Evolutionary conservation across 495 filamentous ascomycete genomes (phyloP).

Genomic region (Penicillium manginii): DNA sequence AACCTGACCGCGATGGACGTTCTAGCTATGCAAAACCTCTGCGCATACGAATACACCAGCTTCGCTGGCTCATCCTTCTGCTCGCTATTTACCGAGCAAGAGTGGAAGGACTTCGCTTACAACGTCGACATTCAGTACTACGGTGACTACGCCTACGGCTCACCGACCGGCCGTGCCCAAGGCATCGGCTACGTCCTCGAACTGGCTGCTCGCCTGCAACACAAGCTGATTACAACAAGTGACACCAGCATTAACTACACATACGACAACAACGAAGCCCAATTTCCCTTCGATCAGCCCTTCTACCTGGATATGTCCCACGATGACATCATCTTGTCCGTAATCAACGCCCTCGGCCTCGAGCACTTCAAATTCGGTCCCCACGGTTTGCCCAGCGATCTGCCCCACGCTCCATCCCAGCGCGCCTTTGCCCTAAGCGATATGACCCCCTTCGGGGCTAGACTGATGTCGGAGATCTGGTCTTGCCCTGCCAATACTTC

Average conservation of each 20-base stretch:
- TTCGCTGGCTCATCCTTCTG: constrained; percentile 48
- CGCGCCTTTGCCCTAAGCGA: constrained; percentile 30
- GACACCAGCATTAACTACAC: constrained; percentile 63
- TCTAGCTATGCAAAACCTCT: constrained; percentile 56
- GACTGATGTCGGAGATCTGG: constrained; percentile 65
- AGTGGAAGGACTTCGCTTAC: constrained; percentile 60
- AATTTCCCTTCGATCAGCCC: constrained; percentile 55
- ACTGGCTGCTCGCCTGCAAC: constrained; percentile 58
- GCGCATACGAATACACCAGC: constrained; percentile 38
- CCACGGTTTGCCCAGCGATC: constrained; percentile 44
- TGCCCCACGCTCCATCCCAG: constrained; percentile 45
- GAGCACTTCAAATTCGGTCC: constrained; percentile 28
- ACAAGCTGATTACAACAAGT: constrained; percentile 53
- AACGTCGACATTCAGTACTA: constrained; percentile 62
- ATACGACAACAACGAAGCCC: constrained; percentile 47
- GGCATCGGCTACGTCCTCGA: constrained; percentile 68
- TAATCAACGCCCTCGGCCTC: constrained; percentile 54
- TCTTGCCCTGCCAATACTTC: constrained; percentile 26
- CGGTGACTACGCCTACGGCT: constrained; percentile 58
- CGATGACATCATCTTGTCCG: constrained; percentile 45
- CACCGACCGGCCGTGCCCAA: constrained; percentile 62
- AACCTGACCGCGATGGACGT: constrained; percentile 54
- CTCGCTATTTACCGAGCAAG: constrained; percentile 57
- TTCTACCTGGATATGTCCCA: constrained; percentile 53
- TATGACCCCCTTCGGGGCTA: constrained; percentile 64